phyloP scores from a whole-genome alignment of 2,329 filamentous ascomycete genomes.

The Microcyclospora tardicrescens region DNA sequence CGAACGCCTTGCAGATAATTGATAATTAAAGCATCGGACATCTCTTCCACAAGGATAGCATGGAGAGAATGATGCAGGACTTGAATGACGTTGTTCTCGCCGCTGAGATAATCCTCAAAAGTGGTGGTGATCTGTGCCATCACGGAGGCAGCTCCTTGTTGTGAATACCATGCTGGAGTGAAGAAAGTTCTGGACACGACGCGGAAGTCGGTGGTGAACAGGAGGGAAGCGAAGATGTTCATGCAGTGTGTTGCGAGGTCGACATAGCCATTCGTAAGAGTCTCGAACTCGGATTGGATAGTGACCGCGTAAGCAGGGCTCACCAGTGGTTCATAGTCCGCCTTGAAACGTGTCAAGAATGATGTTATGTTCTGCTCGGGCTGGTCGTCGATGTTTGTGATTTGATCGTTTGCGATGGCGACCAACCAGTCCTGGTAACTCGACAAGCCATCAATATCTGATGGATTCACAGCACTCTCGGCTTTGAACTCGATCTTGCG shows the following conservation, averaged over 20 bases:
- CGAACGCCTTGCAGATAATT: conserved; percentile 72
- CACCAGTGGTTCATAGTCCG: conserved; percentile 69
- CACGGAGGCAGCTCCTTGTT: conserved; percentile 30
- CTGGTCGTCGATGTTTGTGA: conserved; percentile 85
- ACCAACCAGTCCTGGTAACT: conserved; percentile 78
- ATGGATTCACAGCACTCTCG: conserved; percentile 40
- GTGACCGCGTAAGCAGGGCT: conserved; percentile 64
- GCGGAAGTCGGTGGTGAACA: conserved; percentile 84
- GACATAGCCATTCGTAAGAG: conserved; percentile 80
- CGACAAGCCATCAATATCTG: conserved; percentile 61
- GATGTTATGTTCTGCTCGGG: conserved; percentile 59
- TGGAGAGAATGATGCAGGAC: conserved; percentile 77
- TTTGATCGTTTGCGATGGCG: conserved; percentile 94
- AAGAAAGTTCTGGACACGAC: conserved; percentile 79
- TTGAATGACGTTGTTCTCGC: conserved; percentile 55
- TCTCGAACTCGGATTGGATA: conserved; percentile 57
- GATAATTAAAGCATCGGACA: conserved; percentile 80
- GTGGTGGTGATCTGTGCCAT: conserved; percentile 93
- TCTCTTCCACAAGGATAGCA: conserved; percentile 86
- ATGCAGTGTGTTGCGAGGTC: conserved; percentile 92
- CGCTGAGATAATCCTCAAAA: conserved; percentile 79
- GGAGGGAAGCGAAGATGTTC: conserved; percentile 68
- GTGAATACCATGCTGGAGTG: conserved; percentile 69
- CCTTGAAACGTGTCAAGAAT: conserved; percentile 76
- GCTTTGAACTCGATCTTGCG: conserved; percentile 51